Percentiles rank a stretch among this genome's conserved stretches.
Evolutionary conservation across 768 basidiomycete genomes (phyloP).

Genomic region (Suillus ampliporus): DNA sequence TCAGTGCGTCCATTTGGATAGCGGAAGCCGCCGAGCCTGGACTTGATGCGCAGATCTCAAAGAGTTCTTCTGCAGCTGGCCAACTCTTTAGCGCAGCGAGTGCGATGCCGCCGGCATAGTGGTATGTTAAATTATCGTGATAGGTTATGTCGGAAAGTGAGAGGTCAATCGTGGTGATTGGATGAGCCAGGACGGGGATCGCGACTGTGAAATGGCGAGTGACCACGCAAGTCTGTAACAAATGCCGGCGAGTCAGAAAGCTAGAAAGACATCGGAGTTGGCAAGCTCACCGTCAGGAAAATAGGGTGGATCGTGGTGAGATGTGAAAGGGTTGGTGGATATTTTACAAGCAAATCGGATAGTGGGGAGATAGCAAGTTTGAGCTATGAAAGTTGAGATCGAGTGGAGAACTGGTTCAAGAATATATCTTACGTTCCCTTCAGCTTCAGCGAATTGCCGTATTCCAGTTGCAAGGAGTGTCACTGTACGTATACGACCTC

Average conservation of each 20-base stretch:
- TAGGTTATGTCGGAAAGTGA: constrained; percentile 69
- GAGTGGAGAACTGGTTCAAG: constrained; percentile 4
- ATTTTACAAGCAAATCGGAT: constrained; percentile 63
- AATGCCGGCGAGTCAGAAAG: not conserved
- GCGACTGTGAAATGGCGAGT: constrained; percentile 60
- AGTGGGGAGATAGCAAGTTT: constrained; percentile 62
- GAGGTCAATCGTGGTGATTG: constrained; percentile 70
- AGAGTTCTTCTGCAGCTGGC: constrained; percentile 73
- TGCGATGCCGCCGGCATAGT: constrained; percentile 81
- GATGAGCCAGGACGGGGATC: constrained; percentile 62
- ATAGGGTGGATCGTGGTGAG: constrained; percentile 75
- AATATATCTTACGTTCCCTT: constrained; percentile 55
- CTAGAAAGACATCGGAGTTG: not conserved
- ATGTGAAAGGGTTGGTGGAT: constrained; percentile 58
- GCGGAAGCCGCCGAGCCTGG: constrained; percentile 64
- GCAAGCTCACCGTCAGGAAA: constrained; percentile 60
- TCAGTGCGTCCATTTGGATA: constrained; percentile 85
- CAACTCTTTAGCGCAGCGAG: constrained; percentile 67
- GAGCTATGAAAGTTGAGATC: constrained; percentile 40
- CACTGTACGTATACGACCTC: constrained; percentile 47
- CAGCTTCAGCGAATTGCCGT: constrained; percentile 49
- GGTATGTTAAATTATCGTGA: constrained; percentile 83
- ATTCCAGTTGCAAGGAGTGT: constrained; percentile 71
- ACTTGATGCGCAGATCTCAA: constrained; percentile 78
- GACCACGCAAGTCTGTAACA: constrained; percentile 60